Percentiles rank a stretch among this genome's conserved stretches.
Evolutionary conservation across 2,329 filamentous ascomycete species (phyloP).

Genomic region (Fusarium sublunatum): DNA sequence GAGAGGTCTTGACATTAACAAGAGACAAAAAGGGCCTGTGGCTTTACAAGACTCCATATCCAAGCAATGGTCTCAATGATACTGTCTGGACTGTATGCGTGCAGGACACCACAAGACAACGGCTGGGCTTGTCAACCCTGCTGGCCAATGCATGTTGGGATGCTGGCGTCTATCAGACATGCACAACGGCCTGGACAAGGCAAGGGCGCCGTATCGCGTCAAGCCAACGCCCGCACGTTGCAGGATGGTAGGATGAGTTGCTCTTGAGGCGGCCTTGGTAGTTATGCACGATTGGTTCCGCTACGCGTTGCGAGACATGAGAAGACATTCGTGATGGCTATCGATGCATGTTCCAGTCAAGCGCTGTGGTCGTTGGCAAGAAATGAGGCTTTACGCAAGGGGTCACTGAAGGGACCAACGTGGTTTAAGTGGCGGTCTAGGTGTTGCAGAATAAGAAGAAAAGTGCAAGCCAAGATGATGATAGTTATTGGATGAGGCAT

Average conservation of each 20-base stretch:
- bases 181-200: slow-evolving; percentile 17
- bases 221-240: slow-evolving; percentile 41
- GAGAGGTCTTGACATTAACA: slow-evolving; percentile 5
- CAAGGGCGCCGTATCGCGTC: slow-evolving; percentile 28
- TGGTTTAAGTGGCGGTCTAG: slow-evolving; percentile 20
- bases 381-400: slow-evolving; percentile 36
- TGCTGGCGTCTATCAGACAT: slow-evolving; percentile 28
- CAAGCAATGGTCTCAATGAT: slow-evolving; percentile 2
- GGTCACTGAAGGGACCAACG: slow-evolving; percentile 6
- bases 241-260: slow-evolving; percentile 31
- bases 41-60: background rate
- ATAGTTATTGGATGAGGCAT: background rate
- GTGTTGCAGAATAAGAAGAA: slow-evolving; percentile 8
- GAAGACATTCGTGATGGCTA: slow-evolving; percentile 4
- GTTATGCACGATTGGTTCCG: slow-evolving; percentile 17
- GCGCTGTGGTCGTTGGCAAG: background rate
- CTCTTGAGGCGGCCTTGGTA: slow-evolving; percentile 3
- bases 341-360: slow-evolving; percentile 20
- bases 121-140: slow-evolving; percentile 20
- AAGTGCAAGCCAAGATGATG: slow-evolving; percentile 21
- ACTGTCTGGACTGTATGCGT: background rate
- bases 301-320: slow-evolving; percentile 25
- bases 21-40: slow-evolving; percentile 19
- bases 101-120: slow-evolving; percentile 37
- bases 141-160: slow-evolving; percentile 29